phyloP scores from a whole-genome alignment of 1,139 yeast species.

The Sugiyamaella japonica region DNA sequence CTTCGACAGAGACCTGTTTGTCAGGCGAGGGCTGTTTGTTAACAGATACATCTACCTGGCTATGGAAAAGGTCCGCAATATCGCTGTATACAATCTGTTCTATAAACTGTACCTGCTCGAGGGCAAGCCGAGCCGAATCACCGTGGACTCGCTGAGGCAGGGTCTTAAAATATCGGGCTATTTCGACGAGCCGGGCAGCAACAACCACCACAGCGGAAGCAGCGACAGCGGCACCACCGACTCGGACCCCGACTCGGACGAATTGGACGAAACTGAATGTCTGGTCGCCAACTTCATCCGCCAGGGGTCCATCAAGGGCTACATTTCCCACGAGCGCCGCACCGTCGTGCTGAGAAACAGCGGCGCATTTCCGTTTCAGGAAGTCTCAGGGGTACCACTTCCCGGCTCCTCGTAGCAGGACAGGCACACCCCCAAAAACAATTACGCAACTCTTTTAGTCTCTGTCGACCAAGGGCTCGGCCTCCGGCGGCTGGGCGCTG shows the following conservation, averaged over 20 bases:
- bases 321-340: conserved; percentile 71
- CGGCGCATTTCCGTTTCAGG: conserved; percentile 52
- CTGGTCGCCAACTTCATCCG: conserved; percentile 66
- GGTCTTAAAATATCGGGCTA: conserved; percentile 47
- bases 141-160: conserved; percentile 49
- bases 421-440: background rate
- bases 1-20: conserved; percentile 50
- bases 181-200: conserved; percentile 22
- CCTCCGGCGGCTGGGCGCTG: no score
- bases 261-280: conserved; percentile 65
- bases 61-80: conserved; percentile 53
- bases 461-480: no score
- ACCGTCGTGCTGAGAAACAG: conserved; percentile 76
- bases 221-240: conserved; percentile 14
- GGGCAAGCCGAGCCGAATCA: conserved; percentile 47
- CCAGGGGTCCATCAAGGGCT: conserved; percentile 71
- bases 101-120: conserved; percentile 47
- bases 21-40: conserved; percentile 54
- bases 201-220: conserved; percentile 12
- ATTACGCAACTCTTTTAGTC: background rate
- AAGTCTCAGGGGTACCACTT: background rate
- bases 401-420: background rate
- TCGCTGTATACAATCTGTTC: conserved; percentile 56
- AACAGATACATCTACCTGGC: conserved; percentile 63
- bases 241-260: conserved; percentile 17